phyloP scores from a whole-genome alignment of 257 asterid genomes.

The Ajuga chamaepitys region DNA sequence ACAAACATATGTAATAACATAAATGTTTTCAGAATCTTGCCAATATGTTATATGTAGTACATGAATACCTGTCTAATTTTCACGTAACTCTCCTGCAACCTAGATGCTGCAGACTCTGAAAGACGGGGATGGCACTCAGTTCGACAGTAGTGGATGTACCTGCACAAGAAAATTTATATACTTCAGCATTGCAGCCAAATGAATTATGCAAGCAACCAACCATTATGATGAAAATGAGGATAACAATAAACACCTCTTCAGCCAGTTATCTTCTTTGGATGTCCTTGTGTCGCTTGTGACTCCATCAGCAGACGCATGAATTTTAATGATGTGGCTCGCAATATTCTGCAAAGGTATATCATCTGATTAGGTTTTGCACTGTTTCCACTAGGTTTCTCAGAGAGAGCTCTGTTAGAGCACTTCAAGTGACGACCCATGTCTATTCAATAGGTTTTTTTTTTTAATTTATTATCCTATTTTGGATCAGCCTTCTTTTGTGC shows the following conservation, averaged over 20 bases:
- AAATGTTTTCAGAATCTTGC: no score
- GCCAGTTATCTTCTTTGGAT: constrained; percentile 85
- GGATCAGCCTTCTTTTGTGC: neutral
- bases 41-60: no score
- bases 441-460: no score
- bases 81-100: constrained; percentile 79
- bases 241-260: constrained; percentile 55
- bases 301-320: constrained; percentile 92
- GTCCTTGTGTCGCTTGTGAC: constrained; percentile 45
- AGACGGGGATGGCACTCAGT: constrained; percentile 86
- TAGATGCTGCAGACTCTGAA: constrained; percentile 86
- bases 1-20: no score
- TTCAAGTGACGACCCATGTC: neutral
- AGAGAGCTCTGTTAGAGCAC: neutral
- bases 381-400: constrained; percentile 10
- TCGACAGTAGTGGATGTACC: constrained; percentile 91
- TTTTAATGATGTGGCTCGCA: constrained; percentile 84
- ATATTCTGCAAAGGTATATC: constrained; percentile 47
- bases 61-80: constrained; percentile 83
- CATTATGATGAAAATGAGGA: neutral
- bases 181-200: constrained; percentile 11
- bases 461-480: neutral
- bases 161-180: constrained; percentile 24
- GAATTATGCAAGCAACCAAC: neutral
- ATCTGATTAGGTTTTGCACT: constrained; percentile 17